Evolutionary conservation across 1,284 basidiomycete genomes (phyloP).

Genomic region (Inonotus obliquus): DNA sequence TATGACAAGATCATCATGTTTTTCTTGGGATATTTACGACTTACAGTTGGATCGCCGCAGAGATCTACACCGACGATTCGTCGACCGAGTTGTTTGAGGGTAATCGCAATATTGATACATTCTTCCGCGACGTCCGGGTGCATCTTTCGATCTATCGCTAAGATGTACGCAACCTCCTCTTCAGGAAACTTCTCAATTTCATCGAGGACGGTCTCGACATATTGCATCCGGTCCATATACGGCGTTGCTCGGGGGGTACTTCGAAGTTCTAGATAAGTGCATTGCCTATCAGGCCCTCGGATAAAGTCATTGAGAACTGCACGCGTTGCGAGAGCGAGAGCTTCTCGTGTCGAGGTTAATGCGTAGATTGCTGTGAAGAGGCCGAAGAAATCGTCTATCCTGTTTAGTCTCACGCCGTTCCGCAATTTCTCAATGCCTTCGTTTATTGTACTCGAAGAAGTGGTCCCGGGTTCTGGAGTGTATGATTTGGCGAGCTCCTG

Average conservation of each 20-base stretch:
- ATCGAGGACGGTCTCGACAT: slow-evolving; percentile 61
- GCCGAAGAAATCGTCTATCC: slow-evolving; percentile 64
- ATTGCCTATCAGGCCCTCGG: slow-evolving; percentile 43
- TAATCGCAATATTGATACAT: slow-evolving; percentile 52
- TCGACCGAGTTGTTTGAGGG: slow-evolving; percentile 50
- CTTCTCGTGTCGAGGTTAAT: slow-evolving; percentile 53
- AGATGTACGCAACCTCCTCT: slow-evolving; percentile 52
- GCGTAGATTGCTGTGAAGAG: slow-evolving; percentile 77
- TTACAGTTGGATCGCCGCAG: slow-evolving; percentile 65
- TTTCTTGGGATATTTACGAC: slow-evolving; percentile 14
- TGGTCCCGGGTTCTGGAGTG: slow-evolving; percentile 18
- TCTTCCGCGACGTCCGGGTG: slow-evolving; percentile 42
- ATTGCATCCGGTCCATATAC: slow-evolving; percentile 50
- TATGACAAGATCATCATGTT: background rate
- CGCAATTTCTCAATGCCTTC: slow-evolving; percentile 46
- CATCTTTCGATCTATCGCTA: slow-evolving; percentile 75
- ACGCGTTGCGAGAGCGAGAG: slow-evolving; percentile 49
- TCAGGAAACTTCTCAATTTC: slow-evolving; percentile 55
- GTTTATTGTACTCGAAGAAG: slow-evolving; percentile 29
- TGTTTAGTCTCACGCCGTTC: slow-evolving; percentile 45
- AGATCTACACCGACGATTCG: slow-evolving; percentile 76
- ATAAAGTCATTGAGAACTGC: slow-evolving; percentile 65
- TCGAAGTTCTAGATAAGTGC: slow-evolving; percentile 69
- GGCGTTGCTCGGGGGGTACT: slow-evolving; percentile 59
- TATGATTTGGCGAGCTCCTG: slow-evolving; percentile 58